Conservation (phyloP, 768 basidiomycete genomes). For the Pisolithus microcarpus region DNA sequence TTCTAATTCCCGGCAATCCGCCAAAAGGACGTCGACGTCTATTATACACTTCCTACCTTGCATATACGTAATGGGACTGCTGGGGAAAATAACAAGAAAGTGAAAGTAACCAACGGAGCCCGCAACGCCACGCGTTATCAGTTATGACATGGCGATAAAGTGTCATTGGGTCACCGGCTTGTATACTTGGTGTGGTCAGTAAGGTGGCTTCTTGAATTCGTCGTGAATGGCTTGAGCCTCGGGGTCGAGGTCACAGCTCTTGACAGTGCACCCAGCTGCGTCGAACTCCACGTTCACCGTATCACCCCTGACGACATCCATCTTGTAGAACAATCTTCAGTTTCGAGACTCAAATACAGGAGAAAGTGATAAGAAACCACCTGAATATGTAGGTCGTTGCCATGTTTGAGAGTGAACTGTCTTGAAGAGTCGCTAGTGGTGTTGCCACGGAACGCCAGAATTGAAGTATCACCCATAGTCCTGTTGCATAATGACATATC, state of each 20-base stretch:
- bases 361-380: constrained; percentile 23
- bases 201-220: constrained; percentile 58
- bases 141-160: too few species aligned
- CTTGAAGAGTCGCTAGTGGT: constrained; percentile 21
- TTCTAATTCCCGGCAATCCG: too few species aligned
- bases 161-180: too few species aligned
- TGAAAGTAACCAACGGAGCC: too few species aligned
- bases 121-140: too few species aligned
- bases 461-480: constrained; percentile 37
- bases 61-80: too few species aligned
- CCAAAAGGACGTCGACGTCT: too few species aligned
- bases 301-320: constrained; percentile 56
- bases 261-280: constrained; percentile 44
- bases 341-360: not conserved
- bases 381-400: constrained; percentile 56
- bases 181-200: constrained; percentile 14
- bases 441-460: constrained; percentile 52
- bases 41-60: too few species aligned
- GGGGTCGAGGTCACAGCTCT: constrained; percentile 43
- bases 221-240: constrained; percentile 52
- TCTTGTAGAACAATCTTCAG: constrained; percentile 34
- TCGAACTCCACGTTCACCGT: constrained; percentile 47
- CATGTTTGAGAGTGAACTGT: constrained; percentile 29
- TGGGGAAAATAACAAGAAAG: too few species aligned
- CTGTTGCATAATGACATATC: constrained; percentile 20